These are phyloP conservation scores for Cladochytrium tenue DNA, from an alignment of 371 early-diverging fungal genomes.

Conservation along the genomic window DNA sequence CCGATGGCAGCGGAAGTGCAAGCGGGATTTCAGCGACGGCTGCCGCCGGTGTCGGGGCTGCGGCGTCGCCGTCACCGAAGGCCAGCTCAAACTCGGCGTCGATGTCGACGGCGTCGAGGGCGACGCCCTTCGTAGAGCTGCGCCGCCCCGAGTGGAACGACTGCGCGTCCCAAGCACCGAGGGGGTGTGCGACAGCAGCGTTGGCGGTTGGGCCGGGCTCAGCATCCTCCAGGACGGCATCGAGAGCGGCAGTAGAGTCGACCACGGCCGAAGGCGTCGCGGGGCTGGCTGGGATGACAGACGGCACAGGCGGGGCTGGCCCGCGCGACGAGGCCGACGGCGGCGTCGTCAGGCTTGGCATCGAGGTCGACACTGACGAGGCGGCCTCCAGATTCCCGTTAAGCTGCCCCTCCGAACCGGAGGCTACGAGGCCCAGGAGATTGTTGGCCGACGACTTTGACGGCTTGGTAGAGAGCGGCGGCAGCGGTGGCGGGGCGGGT, in stretches of 20 bases:
- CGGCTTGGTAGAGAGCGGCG: conserved; percentile 24
- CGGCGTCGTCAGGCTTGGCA: not conserved
- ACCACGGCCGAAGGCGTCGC: not conserved
- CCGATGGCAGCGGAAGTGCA: conserved; percentile 3
- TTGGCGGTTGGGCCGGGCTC: not conserved
- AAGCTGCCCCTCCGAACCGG: not conserved
- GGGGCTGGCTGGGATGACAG: no score
- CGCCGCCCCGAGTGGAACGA: not conserved
- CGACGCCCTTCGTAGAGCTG: conserved; percentile 5
- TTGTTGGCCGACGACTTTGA: no score
- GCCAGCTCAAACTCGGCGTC: conserved; percentile 32
- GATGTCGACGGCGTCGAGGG: conserved; percentile 14
- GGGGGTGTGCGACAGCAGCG: not conserved
- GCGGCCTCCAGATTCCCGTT: no score
- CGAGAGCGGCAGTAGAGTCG: not conserved
- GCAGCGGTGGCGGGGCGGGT: conserved; percentile 23
- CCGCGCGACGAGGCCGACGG: no score
- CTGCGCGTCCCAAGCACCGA: not conserved
- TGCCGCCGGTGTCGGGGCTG: conserved; percentile 6
- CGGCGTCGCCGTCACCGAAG: conserved; percentile 8
- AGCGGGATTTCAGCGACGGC: conserved; percentile 2
- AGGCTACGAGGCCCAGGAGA: not conserved
- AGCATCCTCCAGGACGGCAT: not conserved
- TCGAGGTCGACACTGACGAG: not conserved
- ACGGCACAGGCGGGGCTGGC: no score